phyloP scores from a whole-genome alignment of 208 protist species.

The Acanthamoeba triangularis region DNA sequence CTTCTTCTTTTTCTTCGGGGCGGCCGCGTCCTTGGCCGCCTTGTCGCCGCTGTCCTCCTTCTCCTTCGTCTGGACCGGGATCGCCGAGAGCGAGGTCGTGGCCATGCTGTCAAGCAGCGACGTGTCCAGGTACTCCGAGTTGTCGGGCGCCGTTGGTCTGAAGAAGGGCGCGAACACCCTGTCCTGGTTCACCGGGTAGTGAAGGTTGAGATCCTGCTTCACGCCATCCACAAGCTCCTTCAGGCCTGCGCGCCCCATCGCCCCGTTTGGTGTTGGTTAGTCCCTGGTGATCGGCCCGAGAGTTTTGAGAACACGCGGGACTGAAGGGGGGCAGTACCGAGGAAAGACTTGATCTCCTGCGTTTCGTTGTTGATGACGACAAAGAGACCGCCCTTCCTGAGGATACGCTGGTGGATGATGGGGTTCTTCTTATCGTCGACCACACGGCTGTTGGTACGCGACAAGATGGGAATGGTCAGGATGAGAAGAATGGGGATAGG shows the following conservation, averaged over 20 bases:
- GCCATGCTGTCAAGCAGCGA: conserved; percentile 42
- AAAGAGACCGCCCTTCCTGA: conserved; percentile 45
- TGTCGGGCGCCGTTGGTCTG: neutral
- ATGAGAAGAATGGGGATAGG: neutral
- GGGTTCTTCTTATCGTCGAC: conserved; percentile 37
- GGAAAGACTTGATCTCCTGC: conserved; percentile 54
- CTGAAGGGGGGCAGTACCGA: neutral
- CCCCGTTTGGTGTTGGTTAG: neutral
- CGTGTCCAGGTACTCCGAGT: conserved; percentile 13
- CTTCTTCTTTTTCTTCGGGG: conserved; percentile 59
- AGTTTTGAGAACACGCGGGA: neutral
- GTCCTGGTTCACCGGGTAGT: conserved; percentile 8
- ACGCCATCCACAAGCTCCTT: conserved; percentile 25
- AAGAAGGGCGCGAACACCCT: conserved; percentile 17
- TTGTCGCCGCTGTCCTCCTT: conserved; percentile 14
- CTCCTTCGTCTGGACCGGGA: conserved; percentile 34
- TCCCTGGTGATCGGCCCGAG: too few relatives aligned
- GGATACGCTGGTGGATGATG: conserved; percentile 23
- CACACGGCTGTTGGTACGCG: neutral
- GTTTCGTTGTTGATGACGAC: conserved; percentile 54
- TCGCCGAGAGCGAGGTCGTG: conserved; percentile 1
- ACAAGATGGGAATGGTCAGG: neutral
- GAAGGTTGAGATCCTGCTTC: conserved; percentile 21
- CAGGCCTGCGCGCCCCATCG: neutral
- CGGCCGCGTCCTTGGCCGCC: neutral